Evolutionary conservation across 352 stramenopile species (phyloP).

Genomic region (Phytophthora quininea): DNA sequence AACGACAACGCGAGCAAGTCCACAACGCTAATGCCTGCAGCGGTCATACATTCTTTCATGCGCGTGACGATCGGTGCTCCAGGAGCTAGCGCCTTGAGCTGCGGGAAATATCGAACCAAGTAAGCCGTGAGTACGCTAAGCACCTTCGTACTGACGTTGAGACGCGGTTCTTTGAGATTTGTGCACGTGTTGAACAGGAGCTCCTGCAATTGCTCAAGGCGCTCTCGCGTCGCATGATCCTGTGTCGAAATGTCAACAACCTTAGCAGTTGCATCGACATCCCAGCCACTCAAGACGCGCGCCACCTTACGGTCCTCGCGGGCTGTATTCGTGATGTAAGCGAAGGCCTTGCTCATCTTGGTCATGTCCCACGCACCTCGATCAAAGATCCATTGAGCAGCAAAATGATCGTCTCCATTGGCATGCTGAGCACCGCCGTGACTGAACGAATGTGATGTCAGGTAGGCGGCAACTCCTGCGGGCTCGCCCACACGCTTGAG

Average conservation of each 20-base stretch:
- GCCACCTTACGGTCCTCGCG: constrained; percentile 4
- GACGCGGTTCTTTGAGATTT: too few relatives aligned
- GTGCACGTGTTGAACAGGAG: too few relatives aligned
- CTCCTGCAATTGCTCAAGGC: too few relatives aligned
- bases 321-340: too few relatives aligned
- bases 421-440: constrained; percentile 28
- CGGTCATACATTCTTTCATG: too few relatives aligned
- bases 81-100: constrained; percentile 6
- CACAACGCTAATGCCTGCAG: too few relatives aligned
- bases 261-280: background rate
- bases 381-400: too few relatives aligned
- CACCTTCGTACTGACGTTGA: too few relatives aligned
- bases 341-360: too few relatives aligned
- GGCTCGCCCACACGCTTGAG: constrained; percentile 5
- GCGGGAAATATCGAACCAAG: constrained; percentile 1
- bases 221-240: background rate
- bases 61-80: background rate
- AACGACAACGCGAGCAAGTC: too few relatives aligned
- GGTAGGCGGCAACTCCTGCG: constrained; percentile 7
- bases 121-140: constrained; percentile 5
- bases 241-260: background rate
- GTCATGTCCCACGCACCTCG: too few relatives aligned
- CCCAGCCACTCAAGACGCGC: constrained; percentile 11
- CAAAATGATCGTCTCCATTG: too few relatives aligned
- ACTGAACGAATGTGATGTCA: constrained; percentile 34